These are phyloP conservation scores for Pythium myriotylum DNA, from an alignment of 352 stramenopile species.

Conservation along the genomic window DNA sequence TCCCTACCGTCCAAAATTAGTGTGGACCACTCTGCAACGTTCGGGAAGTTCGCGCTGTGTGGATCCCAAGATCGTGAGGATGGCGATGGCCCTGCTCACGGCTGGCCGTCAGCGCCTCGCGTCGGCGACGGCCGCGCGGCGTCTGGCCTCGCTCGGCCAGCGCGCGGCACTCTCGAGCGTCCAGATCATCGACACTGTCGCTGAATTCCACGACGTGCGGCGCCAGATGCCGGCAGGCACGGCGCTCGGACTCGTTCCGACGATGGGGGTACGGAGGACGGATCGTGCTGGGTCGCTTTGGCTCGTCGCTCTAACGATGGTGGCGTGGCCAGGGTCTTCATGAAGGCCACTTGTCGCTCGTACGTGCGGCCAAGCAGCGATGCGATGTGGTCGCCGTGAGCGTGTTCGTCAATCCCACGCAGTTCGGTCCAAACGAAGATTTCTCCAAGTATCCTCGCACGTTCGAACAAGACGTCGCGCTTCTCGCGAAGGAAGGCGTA, in stretches of 20 bases:
- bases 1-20: no score
- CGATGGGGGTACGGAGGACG: constrained; percentile 92
- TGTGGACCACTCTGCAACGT: no score
- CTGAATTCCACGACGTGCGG: constrained; percentile 56
- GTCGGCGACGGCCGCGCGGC: constrained; percentile 1
- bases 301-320: neutral
- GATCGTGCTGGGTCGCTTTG: no score
- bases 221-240: constrained; percentile 46
- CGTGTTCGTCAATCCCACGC: constrained; percentile 99
- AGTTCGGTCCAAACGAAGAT: constrained; percentile 98
- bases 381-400: constrained; percentile 96
- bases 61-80: neutral
- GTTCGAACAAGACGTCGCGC: constrained; percentile 92
- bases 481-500: constrained; percentile 87
- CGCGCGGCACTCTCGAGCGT: constrained; percentile 26
- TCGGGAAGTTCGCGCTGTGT: no score
- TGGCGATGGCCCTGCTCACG: neutral
- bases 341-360: constrained; percentile 93
- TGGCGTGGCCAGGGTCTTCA: constrained; percentile 88
- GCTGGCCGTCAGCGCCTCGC: no score
- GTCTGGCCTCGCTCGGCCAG: neutral
- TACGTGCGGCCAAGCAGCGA: constrained; percentile 81
- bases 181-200: constrained; percentile 60
- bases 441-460: constrained; percentile 98
- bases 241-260: constrained; percentile 97